Evolutionary conservation across 306 rosid genomes (phyloP), one percentile per base, ranked within the genome.

Genomic region (Cajanus cajan): DNA sequence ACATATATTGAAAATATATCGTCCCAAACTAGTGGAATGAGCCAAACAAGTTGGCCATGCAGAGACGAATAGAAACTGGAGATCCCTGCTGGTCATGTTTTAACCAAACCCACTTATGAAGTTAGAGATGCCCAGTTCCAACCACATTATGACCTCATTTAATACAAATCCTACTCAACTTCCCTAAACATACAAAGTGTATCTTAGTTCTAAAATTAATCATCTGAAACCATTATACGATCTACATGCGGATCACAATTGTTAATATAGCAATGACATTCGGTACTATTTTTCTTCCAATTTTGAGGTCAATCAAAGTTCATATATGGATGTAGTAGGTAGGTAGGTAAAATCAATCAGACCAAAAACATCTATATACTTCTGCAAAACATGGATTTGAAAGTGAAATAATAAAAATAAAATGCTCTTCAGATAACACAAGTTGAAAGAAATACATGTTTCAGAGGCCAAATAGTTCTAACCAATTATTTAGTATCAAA

Each of bases 401-500:
- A 39, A 71, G 62, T 64, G 16, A 47, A 22, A 71, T 4, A 51
- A 73, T 40, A 9, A 37, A 37, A 14, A 44, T 31, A 44, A 21
- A 15, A 58, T 16, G 48, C 21, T 44, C 67, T 12, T 9, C 9
- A 44, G 59, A 45, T 41, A 58, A 55, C 41, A 51, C 18, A 66
- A 16, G 67, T n/a, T 57, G 55, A 48, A 47, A 51, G 63, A 61
- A 34, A 15, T 16, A 33, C 16, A 62, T 34, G 19, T 21, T 41
- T 33, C 25, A 18, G 13, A 18, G 10, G 43, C 19, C 37, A 57
- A 22, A 67, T 44, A 54, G 34, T 73, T 65, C 24, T 18, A 24
- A 55, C 10, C 52, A 15, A 41, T 21, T 63, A 54, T 68, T 63
- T 58, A 75, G 54, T 66, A 74, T 75, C 70, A 59, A n/a, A 43